Conservation (phyloP, 2,329 filamentous ascomycete genomes). For the Penicillium polonicum region DNA sequence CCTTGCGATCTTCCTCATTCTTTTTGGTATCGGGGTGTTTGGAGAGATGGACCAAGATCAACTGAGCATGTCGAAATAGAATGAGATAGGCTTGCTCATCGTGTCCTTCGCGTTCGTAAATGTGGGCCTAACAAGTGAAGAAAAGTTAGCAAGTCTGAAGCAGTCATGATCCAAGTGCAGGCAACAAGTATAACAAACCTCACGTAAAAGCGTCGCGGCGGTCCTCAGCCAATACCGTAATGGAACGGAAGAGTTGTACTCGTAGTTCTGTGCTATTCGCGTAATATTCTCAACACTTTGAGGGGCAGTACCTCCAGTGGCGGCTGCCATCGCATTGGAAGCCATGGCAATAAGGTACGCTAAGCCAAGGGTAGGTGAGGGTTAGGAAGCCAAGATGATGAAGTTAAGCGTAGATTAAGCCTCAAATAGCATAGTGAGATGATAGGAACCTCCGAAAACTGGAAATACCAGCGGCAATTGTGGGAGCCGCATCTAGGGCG, state of each 20-base stretch:
- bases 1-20: constrained; percentile 57
- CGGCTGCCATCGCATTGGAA: constrained; percentile 18
- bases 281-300: constrained; percentile 75
- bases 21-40: constrained; percentile 70
- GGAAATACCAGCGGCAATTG: constrained; percentile 17
- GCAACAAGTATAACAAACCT: constrained; percentile 56
- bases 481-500: constrained; percentile 28
- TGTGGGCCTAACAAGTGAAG: constrained; percentile 61
- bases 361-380: neutral
- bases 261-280: constrained; percentile 72
- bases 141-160: neutral
- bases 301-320: constrained; percentile 51
- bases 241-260: constrained; percentile 73
- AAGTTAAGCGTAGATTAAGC: constrained; percentile 3
- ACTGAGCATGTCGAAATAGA: constrained; percentile 80
- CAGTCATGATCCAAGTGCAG: neutral
- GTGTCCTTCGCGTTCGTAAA: constrained; percentile 83
- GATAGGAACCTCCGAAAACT: constrained; percentile 14
- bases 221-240: constrained; percentile 80
- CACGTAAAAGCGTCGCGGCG: constrained; percentile 73
- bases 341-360: constrained; percentile 23
- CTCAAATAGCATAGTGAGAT: constrained; percentile 18
- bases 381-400: neutral
- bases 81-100: constrained; percentile 86
- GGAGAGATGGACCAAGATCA: constrained; percentile 74